These are phyloP conservation scores for Brassica juncea DNA, from an alignment of 345 rosid species.

Conservation along the genomic window DNA sequence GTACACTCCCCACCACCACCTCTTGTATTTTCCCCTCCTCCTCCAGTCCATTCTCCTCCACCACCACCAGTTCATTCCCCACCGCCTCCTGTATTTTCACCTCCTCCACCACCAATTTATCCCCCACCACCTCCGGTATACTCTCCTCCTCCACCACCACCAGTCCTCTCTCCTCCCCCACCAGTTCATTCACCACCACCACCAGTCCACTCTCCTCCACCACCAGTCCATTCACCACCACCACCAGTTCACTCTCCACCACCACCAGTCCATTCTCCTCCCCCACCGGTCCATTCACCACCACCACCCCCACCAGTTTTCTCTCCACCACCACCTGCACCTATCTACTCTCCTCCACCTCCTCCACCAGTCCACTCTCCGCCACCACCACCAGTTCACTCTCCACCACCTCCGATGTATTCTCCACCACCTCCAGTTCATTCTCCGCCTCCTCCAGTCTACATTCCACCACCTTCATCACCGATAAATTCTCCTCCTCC, in stretches of 20 bases:
- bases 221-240: neutral
- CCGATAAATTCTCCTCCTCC: neutral
- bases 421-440: neutral
- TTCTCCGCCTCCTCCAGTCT: neutral
- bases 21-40: neutral
- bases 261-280: neutral
- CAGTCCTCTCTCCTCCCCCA: neutral
- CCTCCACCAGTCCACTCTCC: neutral
- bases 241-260: neutral
- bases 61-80: neutral
- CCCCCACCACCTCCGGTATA: neutral
- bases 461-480: neutral
- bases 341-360: neutral
- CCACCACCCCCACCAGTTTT: neutral
- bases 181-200: neutral
- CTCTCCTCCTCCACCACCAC: conserved; percentile 1
- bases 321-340: neutral
- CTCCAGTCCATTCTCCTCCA: neutral
- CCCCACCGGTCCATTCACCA: neutral
- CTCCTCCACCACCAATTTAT: neutral
- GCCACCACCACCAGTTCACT: neutral
- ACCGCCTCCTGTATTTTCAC: neutral
- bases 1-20: neutral
- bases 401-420: neutral
- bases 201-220: neutral